phyloP scores from a whole-genome alignment of 2,329 filamentous ascomycete genomes.

The Nemania abortiva region DNA sequence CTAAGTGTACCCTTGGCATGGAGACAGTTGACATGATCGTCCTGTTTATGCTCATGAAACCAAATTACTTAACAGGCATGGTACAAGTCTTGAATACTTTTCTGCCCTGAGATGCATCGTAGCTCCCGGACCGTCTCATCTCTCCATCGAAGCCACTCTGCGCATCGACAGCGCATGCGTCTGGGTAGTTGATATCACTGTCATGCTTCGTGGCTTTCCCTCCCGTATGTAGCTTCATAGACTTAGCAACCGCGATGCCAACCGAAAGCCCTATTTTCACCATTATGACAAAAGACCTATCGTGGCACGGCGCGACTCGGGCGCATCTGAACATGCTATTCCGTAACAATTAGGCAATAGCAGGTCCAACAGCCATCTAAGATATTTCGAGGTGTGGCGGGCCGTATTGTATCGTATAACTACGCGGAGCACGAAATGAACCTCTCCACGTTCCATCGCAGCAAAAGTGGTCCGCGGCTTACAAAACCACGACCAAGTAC shows the following conservation, averaged over 20 bases:
- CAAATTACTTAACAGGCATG: no score
- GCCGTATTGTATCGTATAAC: slow-evolving; percentile 1
- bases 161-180: background rate
- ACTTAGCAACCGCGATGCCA: background rate
- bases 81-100: background rate
- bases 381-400: background rate
- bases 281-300: background rate
- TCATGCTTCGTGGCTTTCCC: background rate
- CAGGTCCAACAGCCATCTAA: background rate
- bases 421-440: background rate
- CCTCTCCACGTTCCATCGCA: no score
- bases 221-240: background rate
- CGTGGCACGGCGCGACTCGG: background rate
- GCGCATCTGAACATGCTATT: no score
- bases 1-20: background rate
- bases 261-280: background rate
- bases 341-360: background rate
- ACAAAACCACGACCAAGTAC: no score
- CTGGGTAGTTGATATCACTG: background rate
- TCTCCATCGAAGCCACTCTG: background rate
- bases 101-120: background rate
- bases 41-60: background rate
- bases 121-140: background rate
- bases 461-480: no score
- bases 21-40: background rate